phyloP scores from a whole-genome alignment of 345 rosid species.

The Brassica juncea region DNA sequence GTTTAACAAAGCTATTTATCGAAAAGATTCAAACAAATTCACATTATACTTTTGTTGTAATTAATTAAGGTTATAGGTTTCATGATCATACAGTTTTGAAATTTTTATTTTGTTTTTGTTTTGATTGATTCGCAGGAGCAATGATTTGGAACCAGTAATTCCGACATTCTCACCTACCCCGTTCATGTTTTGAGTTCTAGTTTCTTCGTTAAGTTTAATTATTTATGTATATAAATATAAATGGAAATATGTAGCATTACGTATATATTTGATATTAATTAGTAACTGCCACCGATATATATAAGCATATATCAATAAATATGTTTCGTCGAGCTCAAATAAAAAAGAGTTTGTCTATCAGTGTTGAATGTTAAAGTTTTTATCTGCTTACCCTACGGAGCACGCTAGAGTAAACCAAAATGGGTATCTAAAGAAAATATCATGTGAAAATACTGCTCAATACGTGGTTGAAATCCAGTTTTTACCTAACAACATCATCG shows the following conservation, averaged over 20 bases:
- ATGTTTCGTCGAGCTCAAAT: background rate
- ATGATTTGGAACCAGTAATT: slow-evolving; percentile 31
- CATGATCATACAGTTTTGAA: slow-evolving; percentile 1
- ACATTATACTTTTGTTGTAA: background rate
- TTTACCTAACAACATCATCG: background rate
- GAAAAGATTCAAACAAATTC: background rate
- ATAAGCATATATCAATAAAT: background rate
- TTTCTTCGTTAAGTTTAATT: background rate
- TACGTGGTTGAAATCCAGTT: background rate
- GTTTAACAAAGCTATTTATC: background rate
- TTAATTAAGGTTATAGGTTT: background rate
- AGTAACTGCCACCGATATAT: background rate
- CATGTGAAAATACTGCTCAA: background rate
- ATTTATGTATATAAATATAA: slow-evolving; percentile 1
- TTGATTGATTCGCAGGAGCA: slow-evolving; percentile 41
- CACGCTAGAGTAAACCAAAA: background rate
- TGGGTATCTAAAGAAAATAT: background rate
- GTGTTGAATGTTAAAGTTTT: background rate
- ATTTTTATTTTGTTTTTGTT: background rate
- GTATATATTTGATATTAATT: background rate
- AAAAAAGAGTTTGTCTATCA: background rate
- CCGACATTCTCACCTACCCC: slow-evolving; percentile 64
- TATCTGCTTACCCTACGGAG: background rate
- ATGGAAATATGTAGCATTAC: slow-evolving; percentile 4
- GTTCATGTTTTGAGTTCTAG: slow-evolving; percentile 51